Evolutionary conservation across 176 grass and related monocot species (phyloP).

Genomic region (Musa itinerans): DNA sequence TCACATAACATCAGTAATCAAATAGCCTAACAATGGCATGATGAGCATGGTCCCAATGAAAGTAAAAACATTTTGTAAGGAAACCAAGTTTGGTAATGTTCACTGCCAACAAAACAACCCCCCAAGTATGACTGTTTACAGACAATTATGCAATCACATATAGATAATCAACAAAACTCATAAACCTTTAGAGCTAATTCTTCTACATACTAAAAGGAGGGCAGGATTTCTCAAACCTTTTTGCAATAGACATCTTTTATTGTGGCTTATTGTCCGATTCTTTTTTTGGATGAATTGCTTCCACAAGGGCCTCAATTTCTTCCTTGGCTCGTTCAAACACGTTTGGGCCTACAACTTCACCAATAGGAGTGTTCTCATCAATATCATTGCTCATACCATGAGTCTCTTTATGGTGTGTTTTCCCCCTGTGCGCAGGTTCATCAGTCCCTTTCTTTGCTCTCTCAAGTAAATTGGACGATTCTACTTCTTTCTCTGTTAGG

Average conservation of each 20-base stretch:
- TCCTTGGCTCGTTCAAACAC: constrained; percentile 67
- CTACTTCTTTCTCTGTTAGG: background rate
- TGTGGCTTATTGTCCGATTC: constrained; percentile 32
- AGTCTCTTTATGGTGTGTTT: constrained; percentile 48
- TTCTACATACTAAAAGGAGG: background rate
- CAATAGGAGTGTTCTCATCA: constrained; percentile 30
- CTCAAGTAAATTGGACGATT: background rate
- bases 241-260: constrained; percentile 15
- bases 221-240: background rate
- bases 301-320: constrained; percentile 52
- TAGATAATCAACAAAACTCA: background rate
- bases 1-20: too few relatives aligned
- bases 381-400: constrained; percentile 52
- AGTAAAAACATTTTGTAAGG: background rate
- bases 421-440: constrained; percentile 22
- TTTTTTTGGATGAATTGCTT: constrained; percentile 40
- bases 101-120: background rate
- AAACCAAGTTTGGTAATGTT: background rate
- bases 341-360: constrained; percentile 56
- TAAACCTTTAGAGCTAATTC: background rate
- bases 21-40: too few relatives aligned
- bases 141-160: background rate
- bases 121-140: background rate
- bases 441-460: background rate
- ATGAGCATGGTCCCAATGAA: too few relatives aligned